Conservation (phyloP, 2,329 filamentous ascomycete species). For the Volutella citrinella region DNA sequence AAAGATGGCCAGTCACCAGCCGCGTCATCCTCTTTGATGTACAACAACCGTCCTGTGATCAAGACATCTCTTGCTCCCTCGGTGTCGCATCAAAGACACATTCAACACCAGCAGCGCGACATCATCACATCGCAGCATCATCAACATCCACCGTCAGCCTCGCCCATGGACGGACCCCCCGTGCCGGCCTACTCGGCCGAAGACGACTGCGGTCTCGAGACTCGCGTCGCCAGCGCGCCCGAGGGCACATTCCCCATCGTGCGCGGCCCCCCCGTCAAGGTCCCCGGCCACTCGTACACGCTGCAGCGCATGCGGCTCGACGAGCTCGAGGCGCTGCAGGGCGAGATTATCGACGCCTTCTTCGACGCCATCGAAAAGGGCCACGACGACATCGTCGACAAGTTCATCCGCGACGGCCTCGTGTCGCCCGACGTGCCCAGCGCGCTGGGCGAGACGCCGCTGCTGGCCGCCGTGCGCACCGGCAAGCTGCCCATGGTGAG, state of each 20-base stretch:
- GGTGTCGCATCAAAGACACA: too few relatives aligned
- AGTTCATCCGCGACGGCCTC: slow-evolving; percentile 32
- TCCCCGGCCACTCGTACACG: slow-evolving; percentile 19
- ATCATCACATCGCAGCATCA: too few relatives aligned
- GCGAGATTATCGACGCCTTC: slow-evolving; percentile 29
- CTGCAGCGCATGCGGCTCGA: not conserved
- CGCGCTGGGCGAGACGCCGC: slow-evolving; percentile 28
- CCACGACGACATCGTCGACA: slow-evolving; percentile 25
- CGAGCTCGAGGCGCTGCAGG: slow-evolving; percentile 15
- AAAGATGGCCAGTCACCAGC: too few relatives aligned
- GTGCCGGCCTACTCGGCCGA: slow-evolving; percentile 17
- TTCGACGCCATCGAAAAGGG: slow-evolving; percentile 25
- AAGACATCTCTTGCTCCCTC: too few relatives aligned
- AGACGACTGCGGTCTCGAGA: slow-evolving; percentile 16
- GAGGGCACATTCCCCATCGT: too few relatives aligned
- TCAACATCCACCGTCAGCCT: too few relatives aligned
- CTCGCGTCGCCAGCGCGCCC: too few relatives aligned
- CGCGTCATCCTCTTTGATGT: too few relatives aligned
- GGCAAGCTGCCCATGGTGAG: slow-evolving; percentile 32
- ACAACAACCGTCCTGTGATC: too few relatives aligned
- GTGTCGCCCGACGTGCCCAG: slow-evolving; percentile 36
- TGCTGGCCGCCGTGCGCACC: slow-evolving; percentile 33
- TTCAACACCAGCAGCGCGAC: too few relatives aligned
- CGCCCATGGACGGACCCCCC: too few relatives aligned
- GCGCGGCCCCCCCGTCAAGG: slow-evolving; percentile 10